Evolutionary conservation across 2,329 filamentous ascomycete species (phyloP).

Genomic region (Alternaria tenuissima): DNA sequence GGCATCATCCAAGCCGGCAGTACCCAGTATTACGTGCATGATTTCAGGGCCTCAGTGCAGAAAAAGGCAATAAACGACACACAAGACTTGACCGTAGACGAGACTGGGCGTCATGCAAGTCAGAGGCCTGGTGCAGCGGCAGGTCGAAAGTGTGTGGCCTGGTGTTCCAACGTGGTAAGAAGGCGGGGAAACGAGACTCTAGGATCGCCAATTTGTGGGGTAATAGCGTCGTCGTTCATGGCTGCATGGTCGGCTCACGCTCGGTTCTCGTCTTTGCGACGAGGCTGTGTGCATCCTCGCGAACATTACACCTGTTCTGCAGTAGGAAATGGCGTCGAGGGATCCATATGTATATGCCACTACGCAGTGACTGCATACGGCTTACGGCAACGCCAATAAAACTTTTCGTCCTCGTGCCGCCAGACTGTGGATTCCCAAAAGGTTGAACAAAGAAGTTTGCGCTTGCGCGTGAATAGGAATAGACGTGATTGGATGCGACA

Average conservation of each 20-base stretch:
- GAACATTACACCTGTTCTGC: constrained; percentile 26
- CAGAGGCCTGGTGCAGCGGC: constrained; percentile 35
- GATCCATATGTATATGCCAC: constrained; percentile 2
- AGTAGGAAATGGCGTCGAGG: constrained; percentile 19
- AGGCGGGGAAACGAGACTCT: constrained; percentile 44
- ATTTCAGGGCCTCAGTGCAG: constrained; percentile 30
- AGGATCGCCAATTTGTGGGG: constrained; percentile 50
- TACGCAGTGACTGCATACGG: constrained; percentile 24
- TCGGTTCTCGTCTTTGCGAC: constrained; percentile 32
- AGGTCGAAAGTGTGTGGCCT: constrained; percentile 28
- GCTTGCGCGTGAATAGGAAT: neutral
- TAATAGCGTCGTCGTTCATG: constrained; percentile 41
- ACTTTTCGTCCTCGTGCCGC: constrained; percentile 33
- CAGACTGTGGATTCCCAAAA: constrained; percentile 6
- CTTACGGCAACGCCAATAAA: constrained; percentile 29
- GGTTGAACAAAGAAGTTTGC: neutral
- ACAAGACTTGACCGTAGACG: constrained; percentile 26
- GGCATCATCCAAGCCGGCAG: constrained; percentile 23
- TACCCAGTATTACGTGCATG: constrained; percentile 31
- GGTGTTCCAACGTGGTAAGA: constrained; percentile 44
- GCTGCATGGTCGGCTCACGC: constrained; percentile 32
- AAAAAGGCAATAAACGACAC: constrained; percentile 19
- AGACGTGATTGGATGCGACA: neutral
- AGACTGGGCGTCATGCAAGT: constrained; percentile 48
- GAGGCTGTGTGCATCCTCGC: constrained; percentile 36